These are phyloP conservation scores for Sclerospora graminicola DNA, from an alignment of 352 stramenopile genomes.

Conservation along the genomic window DNA sequence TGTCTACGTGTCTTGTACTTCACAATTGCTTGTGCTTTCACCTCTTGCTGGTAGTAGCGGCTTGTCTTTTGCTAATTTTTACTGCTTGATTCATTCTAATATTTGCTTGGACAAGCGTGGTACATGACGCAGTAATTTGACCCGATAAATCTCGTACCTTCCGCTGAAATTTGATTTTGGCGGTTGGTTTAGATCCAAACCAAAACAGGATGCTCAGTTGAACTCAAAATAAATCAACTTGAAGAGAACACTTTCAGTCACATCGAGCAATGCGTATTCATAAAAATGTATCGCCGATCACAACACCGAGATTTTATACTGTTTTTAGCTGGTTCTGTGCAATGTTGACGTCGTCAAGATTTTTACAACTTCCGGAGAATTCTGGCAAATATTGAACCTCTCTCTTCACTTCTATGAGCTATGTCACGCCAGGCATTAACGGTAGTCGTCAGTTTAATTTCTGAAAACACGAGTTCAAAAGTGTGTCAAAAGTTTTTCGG, in stretches of 20 bases:
- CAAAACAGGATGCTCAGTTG: conserved; percentile 29
- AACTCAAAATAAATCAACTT: conserved; percentile 88
- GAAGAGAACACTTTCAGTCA: conserved; percentile 87
- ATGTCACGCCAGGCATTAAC: too few species aligned
- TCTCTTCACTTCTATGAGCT: too few species aligned
- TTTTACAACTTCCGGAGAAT: too few species aligned
- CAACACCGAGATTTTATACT: conserved; percentile 53
- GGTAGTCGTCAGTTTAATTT: too few species aligned
- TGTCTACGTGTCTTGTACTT: conserved; percentile 2
- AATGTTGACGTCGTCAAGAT: too few species aligned
- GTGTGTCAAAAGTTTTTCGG: conserved; percentile 42
- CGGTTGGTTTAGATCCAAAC: conserved; percentile 70
- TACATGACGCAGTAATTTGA: conserved; percentile 27
- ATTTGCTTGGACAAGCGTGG: neutral
- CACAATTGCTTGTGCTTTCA: neutral
- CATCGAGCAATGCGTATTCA: conserved; percentile 56
- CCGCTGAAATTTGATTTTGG: too few species aligned
- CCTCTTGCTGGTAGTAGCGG: conserved; percentile 1
- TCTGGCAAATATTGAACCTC: too few species aligned
- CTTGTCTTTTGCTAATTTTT: conserved; percentile 25
- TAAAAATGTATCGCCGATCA: conserved; percentile 71
- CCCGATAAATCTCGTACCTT: conserved; percentile 87
- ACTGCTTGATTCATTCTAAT: conserved; percentile 1
- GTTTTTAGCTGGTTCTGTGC: too few species aligned
- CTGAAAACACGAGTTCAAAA: too few species aligned